Conservation (phyloP, 768 basidiomycete genomes). For the Lepiota venenata region DNA sequence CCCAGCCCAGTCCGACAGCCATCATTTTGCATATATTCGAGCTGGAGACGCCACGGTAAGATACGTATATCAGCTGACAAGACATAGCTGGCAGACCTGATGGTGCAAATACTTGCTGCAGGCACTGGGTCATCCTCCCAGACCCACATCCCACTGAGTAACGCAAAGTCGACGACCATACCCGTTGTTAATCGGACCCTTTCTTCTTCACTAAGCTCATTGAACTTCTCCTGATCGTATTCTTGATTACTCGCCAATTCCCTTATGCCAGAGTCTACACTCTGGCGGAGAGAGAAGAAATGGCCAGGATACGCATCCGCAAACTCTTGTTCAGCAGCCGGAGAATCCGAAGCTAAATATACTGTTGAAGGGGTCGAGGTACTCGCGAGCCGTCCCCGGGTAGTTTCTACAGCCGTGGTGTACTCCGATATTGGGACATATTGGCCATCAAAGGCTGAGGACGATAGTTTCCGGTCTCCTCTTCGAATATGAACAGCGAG, state of each 20-base stretch:
- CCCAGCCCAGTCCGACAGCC: constrained; percentile 64
- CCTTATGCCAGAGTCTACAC: constrained; percentile 37
- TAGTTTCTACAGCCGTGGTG: constrained; percentile 35
- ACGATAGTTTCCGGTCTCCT: constrained; percentile 50
- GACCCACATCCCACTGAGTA: constrained; percentile 62
- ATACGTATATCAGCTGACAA: neutral
- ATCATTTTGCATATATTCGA: constrained; percentile 59
- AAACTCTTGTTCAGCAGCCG: constrained; percentile 39
- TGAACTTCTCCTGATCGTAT: constrained; percentile 55
- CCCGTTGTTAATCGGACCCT: constrained; percentile 54
- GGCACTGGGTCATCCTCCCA: constrained; percentile 40
- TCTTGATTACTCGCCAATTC: constrained; percentile 46
- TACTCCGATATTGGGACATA: constrained; percentile 46
- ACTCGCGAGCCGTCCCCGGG: constrained; percentile 34
- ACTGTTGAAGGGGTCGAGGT: constrained; percentile 28
- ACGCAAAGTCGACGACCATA: constrained; percentile 65
- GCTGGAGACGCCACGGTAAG: constrained; percentile 27
- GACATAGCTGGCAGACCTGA: constrained; percentile 39
- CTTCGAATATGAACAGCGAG: constrained; percentile 60
- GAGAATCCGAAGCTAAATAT: constrained; percentile 65
- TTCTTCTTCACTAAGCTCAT: constrained; percentile 31
- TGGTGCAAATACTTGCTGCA: constrained; percentile 51
- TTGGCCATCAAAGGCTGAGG: constrained; percentile 39
- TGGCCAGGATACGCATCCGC: constrained; percentile 31
- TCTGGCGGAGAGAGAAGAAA: constrained; percentile 44